Evolutionary conservation across 352 stramenopile species (phyloP), one percentile per base, ranked within the genome.

Genomic region (Hyaloperonospora brassicae): DNA sequence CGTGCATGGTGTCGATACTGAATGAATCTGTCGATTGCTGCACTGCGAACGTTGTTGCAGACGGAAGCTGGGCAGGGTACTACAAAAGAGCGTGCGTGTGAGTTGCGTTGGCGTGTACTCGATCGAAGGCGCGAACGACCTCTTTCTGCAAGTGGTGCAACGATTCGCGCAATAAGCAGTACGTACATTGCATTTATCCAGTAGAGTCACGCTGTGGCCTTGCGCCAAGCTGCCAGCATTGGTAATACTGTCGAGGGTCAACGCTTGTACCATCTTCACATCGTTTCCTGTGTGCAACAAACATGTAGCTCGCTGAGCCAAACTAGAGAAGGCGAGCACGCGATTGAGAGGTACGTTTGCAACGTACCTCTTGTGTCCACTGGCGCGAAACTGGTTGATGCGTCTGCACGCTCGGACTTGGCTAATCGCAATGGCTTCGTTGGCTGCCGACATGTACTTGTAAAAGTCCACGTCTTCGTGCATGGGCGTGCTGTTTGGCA

Each of bases 31-130:
- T 0, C 34, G 9, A 11, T 12, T 41, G 17, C 10, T 47, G 14
- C 42, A 4, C 17, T 51, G 30, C 39, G 24, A 24, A 43, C 48
- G 39, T 23, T 50, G 40, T 21, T 14, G 10, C 31, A 98, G 96
- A 60, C 64, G 90, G 23, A 91, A 87, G 52, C 59, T 98, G 0
- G 95, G 95, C 0, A 94, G 89, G 53, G 77, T 88, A 0, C 39
- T 98, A 9, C 84, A 87, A 17, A 98, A 98, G 58, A 87, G 64
- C 11, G 89, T 98, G 14, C 95, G 96, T 38, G 81, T 98, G 24
- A 96, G 88, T 55, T 96, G 95, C 36, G 79, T 98, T 13, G 96
- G 90, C 10, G 72, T 98, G 2, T 97, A 98, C 74, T 97, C 88
- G 35, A 75, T 93, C 13, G 90, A 98, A 47, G 95, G 95, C n/a